Evolutionary conservation across 2,329 filamentous ascomycete genomes (phyloP).

Genomic region (Rhynchosporium agropyri): DNA sequence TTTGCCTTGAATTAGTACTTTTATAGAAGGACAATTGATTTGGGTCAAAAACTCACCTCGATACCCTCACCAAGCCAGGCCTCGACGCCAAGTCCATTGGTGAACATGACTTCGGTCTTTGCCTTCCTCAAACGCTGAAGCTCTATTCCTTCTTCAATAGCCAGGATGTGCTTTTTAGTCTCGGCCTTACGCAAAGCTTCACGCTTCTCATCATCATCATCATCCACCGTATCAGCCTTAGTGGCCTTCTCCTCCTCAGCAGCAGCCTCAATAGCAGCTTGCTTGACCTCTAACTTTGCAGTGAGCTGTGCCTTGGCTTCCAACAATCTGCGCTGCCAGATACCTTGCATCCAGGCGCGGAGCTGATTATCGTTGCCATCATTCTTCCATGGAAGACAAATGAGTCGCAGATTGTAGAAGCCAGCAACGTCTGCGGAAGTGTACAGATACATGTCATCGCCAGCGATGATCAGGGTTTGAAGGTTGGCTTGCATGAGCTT

Average conservation of each 20-base stretch:
- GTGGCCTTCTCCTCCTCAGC: not conserved
- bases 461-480: slow-evolving; percentile 13
- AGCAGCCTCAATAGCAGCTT: slow-evolving; percentile 7
- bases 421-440: slow-evolving; percentile 16
- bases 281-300: not conserved
- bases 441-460: slow-evolving; percentile 17
- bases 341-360: slow-evolving; percentile 4
- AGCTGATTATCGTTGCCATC: slow-evolving; percentile 11
- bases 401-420: slow-evolving; percentile 16
- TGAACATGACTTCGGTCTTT: slow-evolving; percentile 17
- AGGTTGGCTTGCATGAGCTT: slow-evolving; percentile 16
- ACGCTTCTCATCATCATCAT: not conserved
- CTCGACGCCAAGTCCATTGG: slow-evolving; percentile 10
- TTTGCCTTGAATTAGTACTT: not conserved
- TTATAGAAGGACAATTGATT: no score
- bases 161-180: slow-evolving; percentile 1
- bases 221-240: not conserved
- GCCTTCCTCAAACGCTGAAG: slow-evolving; percentile 11
- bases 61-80: slow-evolving; percentile 16
- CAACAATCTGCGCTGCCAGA: slow-evolving; percentile 9
- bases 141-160: slow-evolving; percentile 7
- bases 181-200: slow-evolving; percentile 3
- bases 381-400: slow-evolving; percentile 8
- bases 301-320: slow-evolving; percentile 11
- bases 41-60: not conserved